Evolutionary conservation across 1,284 basidiomycete genomes (phyloP).

Genomic region (Pholiota adiposa): DNA sequence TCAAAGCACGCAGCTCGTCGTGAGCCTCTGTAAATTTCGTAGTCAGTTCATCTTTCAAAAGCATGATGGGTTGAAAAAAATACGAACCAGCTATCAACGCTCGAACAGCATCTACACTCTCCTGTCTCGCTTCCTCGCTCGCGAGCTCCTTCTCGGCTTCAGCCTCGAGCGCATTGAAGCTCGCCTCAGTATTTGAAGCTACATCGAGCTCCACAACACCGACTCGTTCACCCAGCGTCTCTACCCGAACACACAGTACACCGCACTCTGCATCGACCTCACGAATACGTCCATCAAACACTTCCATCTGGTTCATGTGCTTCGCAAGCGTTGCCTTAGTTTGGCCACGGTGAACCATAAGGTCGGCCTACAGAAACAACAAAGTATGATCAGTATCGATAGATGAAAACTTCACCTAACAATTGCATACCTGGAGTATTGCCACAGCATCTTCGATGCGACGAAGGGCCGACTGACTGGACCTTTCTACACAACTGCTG

Average conservation of each 20-base stretch:
- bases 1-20: constrained; percentile 37
- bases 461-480: constrained; percentile 2
- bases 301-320: constrained; percentile 40
- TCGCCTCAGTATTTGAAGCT: constrained; percentile 35
- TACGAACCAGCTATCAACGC: constrained; percentile 33
- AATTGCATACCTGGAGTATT: constrained; percentile 12
- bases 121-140: constrained; percentile 11
- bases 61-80: constrained; percentile 6
- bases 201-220: constrained; percentile 33
- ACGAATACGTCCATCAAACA: constrained; percentile 46
- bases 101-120: constrained; percentile 11
- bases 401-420: not conserved
- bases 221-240: constrained; percentile 20
- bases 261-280: constrained; percentile 46
- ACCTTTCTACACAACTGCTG: not conserved
- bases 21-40: constrained; percentile 26
- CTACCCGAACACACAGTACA: constrained; percentile 37
- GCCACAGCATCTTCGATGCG: constrained; percentile 13
- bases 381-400: not conserved
- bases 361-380: constrained; percentile 36
- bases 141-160: constrained; percentile 16
- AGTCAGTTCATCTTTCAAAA: constrained; percentile 1
- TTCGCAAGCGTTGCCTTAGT: constrained; percentile 42
- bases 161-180: constrained; percentile 35
- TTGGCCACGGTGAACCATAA: constrained; percentile 42